These are phyloP conservation scores for Tylopilus rubrobrunneus DNA, from an alignment of 768 basidiomycete genomes.

Conservation along the genomic window DNA sequence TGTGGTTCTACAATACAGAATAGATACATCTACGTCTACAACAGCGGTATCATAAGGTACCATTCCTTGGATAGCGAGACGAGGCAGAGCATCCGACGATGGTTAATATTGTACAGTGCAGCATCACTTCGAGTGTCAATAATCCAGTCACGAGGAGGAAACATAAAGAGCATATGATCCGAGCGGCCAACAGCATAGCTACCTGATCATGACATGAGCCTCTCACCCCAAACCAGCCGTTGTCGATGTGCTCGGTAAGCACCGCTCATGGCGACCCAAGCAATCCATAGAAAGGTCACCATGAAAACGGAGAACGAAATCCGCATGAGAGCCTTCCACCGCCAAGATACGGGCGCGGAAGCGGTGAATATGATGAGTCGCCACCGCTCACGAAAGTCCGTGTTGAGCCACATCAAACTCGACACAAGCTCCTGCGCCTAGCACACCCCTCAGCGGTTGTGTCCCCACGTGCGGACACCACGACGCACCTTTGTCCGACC, in stretches of 20 bases:
- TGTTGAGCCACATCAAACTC: constrained; percentile 73
- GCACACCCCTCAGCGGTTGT: neutral
- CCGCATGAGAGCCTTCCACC: constrained; percentile 65
- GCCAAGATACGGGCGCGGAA: constrained; percentile 65
- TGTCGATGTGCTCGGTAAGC: constrained; percentile 73
- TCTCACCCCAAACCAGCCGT: constrained; percentile 75
- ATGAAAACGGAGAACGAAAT: constrained; percentile 54
- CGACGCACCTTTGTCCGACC: constrained; percentile 59
- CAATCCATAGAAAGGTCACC: constrained; percentile 53
- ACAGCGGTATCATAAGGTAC: neutral
- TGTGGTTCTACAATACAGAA: constrained; percentile 16
- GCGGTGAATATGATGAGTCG: constrained; percentile 70
- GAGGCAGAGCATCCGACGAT: neutral
- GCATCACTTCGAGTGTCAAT: neutral
- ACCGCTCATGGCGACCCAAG: constrained; percentile 59
- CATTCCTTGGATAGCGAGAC: neutral
- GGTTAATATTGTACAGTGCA: neutral
- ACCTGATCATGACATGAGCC: constrained; percentile 57
- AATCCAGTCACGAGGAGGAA: neutral
- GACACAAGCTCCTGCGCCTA: constrained; percentile 64
- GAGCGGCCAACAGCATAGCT: neutral
- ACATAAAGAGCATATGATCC: neutral
- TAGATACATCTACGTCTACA: constrained; percentile 9
- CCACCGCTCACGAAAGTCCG: constrained; percentile 74
- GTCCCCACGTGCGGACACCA: neutral